Percentiles rank a stretch among this genome's conserved stretches.
phyloP scores from a whole-genome alignment of 2,329 filamentous ascomycete genomes.

The Neonectria neomacrospora region DNA sequence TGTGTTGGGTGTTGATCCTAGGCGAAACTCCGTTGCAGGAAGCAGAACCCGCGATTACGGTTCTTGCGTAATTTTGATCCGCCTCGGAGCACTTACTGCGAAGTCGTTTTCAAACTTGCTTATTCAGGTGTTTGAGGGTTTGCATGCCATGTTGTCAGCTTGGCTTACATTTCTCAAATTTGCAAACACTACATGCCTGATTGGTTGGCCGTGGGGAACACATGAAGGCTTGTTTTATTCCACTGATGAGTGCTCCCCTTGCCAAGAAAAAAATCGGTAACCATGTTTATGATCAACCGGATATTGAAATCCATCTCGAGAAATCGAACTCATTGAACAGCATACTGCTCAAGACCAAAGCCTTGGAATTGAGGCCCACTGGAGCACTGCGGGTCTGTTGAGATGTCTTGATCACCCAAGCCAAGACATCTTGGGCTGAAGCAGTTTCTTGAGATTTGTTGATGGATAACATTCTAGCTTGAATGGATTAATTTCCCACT shows the following conservation, averaged over 20 bases:
- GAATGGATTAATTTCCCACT: background rate
- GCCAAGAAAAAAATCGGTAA: background rate
- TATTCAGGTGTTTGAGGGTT: background rate
- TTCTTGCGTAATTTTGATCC: background rate
- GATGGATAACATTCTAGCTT: background rate
- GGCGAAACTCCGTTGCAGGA: constrained; percentile 23
- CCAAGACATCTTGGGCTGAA: background rate
- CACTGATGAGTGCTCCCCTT: background rate
- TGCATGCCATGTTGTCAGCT: background rate
- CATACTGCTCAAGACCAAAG: background rate
- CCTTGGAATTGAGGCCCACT: background rate
- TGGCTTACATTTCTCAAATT: background rate
- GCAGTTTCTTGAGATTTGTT: constrained; percentile 25
- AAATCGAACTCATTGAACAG: background rate
- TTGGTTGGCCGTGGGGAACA: background rate
- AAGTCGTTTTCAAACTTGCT: background rate
- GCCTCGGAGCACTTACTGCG: background rate
- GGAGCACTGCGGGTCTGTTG: constrained; percentile 2
- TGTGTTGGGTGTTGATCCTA: constrained; percentile 4
- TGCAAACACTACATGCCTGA: background rate
- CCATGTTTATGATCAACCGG: background rate
- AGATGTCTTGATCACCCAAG: background rate
- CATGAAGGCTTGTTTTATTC: background rate
- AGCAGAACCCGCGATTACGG: background rate
- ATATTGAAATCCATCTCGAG: background rate